Conservation (phyloP, 2,329 filamentous ascomycete species). For the Aspergillus awamori region DNA sequence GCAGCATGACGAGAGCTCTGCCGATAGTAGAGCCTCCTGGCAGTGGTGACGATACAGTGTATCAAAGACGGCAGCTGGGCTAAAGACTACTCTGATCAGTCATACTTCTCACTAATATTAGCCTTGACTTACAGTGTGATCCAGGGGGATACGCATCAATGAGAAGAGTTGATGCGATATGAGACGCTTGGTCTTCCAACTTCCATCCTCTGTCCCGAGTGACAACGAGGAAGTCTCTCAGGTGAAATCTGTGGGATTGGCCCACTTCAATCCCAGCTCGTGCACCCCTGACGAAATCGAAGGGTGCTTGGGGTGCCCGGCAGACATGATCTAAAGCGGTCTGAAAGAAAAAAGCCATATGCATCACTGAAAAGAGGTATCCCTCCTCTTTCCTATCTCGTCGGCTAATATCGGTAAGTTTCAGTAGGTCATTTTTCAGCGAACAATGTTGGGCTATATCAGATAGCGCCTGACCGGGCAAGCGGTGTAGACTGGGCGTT, state of each 20-base stretch:
- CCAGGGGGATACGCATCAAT: constrained; percentile 1
- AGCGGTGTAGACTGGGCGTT: not conserved
- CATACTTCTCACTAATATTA: not conserved
- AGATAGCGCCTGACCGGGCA: not conserved
- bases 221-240: not conserved
- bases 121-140: not conserved
- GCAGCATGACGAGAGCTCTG: not conserved
- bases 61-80: not conserved
- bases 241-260: not conserved
- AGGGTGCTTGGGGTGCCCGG: not conserved
- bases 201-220: not conserved
- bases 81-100: not conserved
- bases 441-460: not conserved
- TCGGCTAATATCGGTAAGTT: not conserved
- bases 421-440: not conserved
- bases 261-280: not conserved
- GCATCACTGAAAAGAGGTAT: not conserved
- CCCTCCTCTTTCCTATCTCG: not conserved
- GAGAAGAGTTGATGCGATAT: not conserved
- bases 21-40: not conserved
- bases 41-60: not conserved
- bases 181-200: not conserved
- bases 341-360: not conserved
- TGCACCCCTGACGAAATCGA: not conserved
- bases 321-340: not conserved